Evolutionary conservation across 2,329 filamentous ascomycete species (phyloP).

Genomic region (Fusarium gaditjirri): DNA sequence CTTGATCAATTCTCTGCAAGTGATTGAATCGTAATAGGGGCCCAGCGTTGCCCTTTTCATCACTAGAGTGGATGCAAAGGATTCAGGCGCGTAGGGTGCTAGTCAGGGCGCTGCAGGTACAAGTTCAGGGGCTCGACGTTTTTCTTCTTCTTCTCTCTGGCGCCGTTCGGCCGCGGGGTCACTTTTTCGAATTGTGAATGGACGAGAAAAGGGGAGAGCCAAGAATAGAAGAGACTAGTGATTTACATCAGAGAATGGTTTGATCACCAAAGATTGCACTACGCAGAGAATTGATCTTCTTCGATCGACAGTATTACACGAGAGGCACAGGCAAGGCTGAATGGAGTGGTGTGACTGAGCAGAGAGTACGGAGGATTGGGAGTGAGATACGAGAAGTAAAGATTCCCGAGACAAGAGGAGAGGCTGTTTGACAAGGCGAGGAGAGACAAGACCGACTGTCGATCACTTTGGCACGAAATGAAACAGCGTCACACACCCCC

Average conservation of each 20-base stretch:
- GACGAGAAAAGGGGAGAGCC: conserved; percentile 22
- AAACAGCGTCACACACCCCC: conserved; percentile 23
- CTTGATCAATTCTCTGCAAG: neutral
- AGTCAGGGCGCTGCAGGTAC: conserved; percentile 12
- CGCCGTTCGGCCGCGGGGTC: conserved; percentile 30
- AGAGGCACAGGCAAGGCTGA: neutral
- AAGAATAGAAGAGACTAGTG: conserved; percentile 9
- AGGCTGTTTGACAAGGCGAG: neutral
- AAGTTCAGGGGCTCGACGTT: conserved; percentile 35
- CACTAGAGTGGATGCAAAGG: neutral
- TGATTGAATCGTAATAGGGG: conserved; percentile 9
- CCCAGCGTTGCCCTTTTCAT: conserved; percentile 15
- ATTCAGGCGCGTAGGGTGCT: neutral
- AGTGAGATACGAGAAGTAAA: neutral
- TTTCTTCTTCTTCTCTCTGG: conserved; percentile 4
- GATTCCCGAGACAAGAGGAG: conserved; percentile 11
- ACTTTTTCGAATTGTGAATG: conserved; percentile 2
- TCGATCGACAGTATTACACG: neutral
- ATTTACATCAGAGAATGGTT: neutral
- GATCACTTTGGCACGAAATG: conserved; percentile 29
- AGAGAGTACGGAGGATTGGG: neutral
- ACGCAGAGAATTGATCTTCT: neutral
- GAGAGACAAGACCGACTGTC: conserved; percentile 11
- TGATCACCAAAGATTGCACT: conserved; percentile 1
- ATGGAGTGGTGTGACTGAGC: conserved; percentile 4